Evolutionary conservation across 169 alveolate genomes (phyloP).

Genomic region (Gregarina niphandrodes): DNA sequence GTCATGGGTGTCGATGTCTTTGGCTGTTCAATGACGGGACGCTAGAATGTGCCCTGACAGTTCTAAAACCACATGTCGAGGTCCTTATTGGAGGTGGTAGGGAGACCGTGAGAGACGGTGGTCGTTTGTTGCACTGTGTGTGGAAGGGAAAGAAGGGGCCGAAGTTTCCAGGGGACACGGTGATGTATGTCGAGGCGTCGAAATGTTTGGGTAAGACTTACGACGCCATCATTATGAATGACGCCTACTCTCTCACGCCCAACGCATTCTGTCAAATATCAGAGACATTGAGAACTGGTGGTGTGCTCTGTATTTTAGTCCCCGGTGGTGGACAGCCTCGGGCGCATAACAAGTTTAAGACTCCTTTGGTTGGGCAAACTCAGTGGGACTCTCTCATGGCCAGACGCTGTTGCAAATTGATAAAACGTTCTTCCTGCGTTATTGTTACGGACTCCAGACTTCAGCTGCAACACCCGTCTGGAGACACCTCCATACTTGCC

Average conservation of each 20-base stretch:
- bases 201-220: constrained; percentile 4
- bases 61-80: no score
- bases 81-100: no score
- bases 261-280: constrained; percentile 94
- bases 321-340: constrained; percentile 54
- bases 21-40: no score
- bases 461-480: no score
- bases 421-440: constrained; percentile 30
- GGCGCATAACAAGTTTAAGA: constrained; percentile 9
- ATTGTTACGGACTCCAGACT: constrained; percentile 53
- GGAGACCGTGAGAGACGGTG: no score
- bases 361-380: neutral
- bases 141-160: no score
- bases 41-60: no score
- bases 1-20: no score
- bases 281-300: constrained; percentile 98
- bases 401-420: neutral
- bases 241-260: constrained; percentile 97
- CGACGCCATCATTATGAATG: constrained; percentile 26
- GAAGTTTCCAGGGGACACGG: no score
- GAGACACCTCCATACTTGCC: constrained; percentile 74
- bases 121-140: no score
- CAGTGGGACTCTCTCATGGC: neutral
- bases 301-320: constrained; percentile 60
- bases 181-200: no score